Base-by-base conservation (phyloP, 179 eudicot genomes). In the Actinidia chinensis region DNA sequence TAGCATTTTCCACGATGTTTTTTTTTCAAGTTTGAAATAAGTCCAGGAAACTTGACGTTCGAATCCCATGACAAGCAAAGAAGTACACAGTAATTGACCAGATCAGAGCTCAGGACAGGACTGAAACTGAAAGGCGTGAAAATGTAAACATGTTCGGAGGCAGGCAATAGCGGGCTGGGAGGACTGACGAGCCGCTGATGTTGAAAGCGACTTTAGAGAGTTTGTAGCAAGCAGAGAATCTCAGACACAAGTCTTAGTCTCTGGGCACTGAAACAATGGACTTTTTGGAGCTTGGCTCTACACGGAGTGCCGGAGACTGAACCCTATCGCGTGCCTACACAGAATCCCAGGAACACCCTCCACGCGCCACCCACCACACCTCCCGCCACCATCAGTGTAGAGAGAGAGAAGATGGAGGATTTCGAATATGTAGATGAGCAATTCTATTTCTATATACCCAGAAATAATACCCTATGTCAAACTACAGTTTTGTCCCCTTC, bases 211-310 rank as follows among this genome's bases (percentile, higher is more conserved):
- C 68, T 13, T 63, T 63, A 14, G n/a, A 63, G 8, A 63, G 44
- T 23, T 0, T n/a, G n/a, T n/a, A n/a, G n/a, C n/a, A n/a, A n/a
- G 68, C 68, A 64, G 68, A 33, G 68, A 64, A 64, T 64, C 68
- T 64, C n/a, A 3, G 20, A 12, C 42, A 25, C 18, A 33, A 3
- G 33, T 12, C 15, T 33, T 44, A 61, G 44, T 5, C n/a, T 64
- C 68, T 64, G 18, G n/a, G n/a, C n/a, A n/a, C 17, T 55, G 6
- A 64, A 64, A 33, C 44, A 4, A 42, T 10, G 13, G 3, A 28
- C 15, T 63, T n/a, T n/a, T n/a, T 5, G 8, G 68, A 33, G n/a
- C 44, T 64, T 14, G 36, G 0, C n/a, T 9, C 20, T 28, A 8
- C n/a, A n/a, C n/a, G n/a, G 4, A 0, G 25, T 3, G 67, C 42